Conservation (phyloP, 2,329 filamentous ascomycete genomes). For the Plenodomus tracheiphilus region DNA sequence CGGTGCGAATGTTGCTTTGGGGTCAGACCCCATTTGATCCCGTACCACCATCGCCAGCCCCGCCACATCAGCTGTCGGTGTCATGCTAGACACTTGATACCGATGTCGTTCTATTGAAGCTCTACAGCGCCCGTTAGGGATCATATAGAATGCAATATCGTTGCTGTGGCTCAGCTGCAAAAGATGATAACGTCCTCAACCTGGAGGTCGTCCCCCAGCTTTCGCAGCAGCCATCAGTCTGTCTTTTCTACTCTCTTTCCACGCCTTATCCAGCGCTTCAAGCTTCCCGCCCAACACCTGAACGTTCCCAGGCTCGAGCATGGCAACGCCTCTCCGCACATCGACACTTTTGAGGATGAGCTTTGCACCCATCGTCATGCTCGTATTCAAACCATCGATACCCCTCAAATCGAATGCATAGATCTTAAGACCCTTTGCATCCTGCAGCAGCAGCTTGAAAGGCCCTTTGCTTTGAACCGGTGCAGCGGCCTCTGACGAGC, state of each 20-base stretch:
- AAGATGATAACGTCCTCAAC: neutral
- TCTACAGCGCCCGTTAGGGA: too few species aligned
- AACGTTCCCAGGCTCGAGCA: slow-evolving; percentile 71
- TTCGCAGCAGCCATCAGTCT: slow-evolving; percentile 65
- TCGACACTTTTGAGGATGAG: slow-evolving; percentile 68
- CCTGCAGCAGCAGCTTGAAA: slow-evolving; percentile 82
- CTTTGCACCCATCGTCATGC: slow-evolving; percentile 79
- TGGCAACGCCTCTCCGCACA: slow-evolving; percentile 74
- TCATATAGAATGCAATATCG: too few species aligned
- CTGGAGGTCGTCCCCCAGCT: neutral
- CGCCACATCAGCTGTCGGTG: too few species aligned
- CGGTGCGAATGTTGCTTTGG: too few species aligned
- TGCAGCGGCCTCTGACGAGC: slow-evolving; percentile 28
- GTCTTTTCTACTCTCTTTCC: slow-evolving; percentile 72
- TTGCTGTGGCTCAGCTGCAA: too few species aligned
- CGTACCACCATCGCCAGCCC: too few species aligned
- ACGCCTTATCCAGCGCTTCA: slow-evolving; percentile 76
- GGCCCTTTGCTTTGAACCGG: slow-evolving; percentile 58
- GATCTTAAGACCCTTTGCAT: slow-evolving; percentile 66
- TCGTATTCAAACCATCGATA: slow-evolving; percentile 67
- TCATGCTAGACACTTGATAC: too few species aligned
- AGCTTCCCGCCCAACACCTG: slow-evolving; percentile 86
- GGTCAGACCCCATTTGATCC: too few species aligned
- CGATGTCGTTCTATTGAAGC: too few species aligned
- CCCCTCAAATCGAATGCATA: slow-evolving; percentile 73